Base-by-base conservation (phyloP, 208 protist species). In the Acanthamoeba sp. region DNA sequence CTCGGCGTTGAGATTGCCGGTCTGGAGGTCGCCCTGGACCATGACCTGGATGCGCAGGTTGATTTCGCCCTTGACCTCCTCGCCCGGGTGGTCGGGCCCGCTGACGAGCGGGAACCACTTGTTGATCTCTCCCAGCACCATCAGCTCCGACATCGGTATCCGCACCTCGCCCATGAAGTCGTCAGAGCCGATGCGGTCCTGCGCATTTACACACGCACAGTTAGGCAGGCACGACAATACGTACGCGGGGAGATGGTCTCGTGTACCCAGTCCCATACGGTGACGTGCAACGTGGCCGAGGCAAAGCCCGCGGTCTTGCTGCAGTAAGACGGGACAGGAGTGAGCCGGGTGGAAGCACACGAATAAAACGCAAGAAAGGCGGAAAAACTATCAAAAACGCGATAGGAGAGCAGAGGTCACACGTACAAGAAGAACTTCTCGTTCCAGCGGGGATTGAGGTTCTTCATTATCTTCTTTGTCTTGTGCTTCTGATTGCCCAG, bases 121-220 rank as follows among this genome's bases (percentile, higher is more conserved):
- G 66, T 20, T 76, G 32, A 76, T n/a, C 29, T 76, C 66, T 5
- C 66, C 66, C 66, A 76, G 66, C 20, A 36, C n/a, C 66, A 76
- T 34, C 32, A 76, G 14, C 66, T 76, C 66, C 36, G 66, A 76
- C 66, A 76, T 76, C n/a, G 22, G 66, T 38, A 76, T 76, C n/a
- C 29, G 66, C 66, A 76, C 66, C n/a, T 76, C 66, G 66, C 66
- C 66, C 66, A 76, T 76, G 66, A 40, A 76, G 66, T 76, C 66
- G 29, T 76, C 22, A 32, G 32, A 42, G 6, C 66, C 66, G 29
- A 76, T 76, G 29, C 66, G 34, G 66, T 76, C 66, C 62, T 69
- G 62, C 9, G 27, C 62, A 22, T 34, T 36, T 22, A 7, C 62
- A 69, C 29, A 27, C 9, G 4, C 62, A n/a, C n/a, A n/a, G n/a